A percentile compares a stretch with the other conserved stretches of the same genome.
phyloP scores from a whole-genome alignment of 2,329 filamentous ascomycete species.

The Trichoderma sp. region DNA sequence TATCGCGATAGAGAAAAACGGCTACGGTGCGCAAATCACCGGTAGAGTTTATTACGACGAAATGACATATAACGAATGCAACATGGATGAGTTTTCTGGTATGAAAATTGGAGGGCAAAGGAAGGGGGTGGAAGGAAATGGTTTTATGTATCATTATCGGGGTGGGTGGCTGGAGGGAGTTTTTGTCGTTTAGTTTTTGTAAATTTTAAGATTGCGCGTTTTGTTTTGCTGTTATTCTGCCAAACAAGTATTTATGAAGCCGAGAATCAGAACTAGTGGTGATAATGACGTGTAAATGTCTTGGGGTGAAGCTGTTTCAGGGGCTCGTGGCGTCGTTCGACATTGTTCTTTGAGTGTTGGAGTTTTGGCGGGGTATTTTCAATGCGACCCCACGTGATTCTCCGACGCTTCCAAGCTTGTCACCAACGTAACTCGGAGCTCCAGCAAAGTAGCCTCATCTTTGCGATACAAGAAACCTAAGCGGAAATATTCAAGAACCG shows the following conservation, averaged over 20 bases:
- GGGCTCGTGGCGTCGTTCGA: background rate
- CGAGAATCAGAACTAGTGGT: background rate
- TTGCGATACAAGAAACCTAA: background rate
- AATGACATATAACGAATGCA: conserved; percentile 17
- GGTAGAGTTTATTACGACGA: conserved; percentile 19
- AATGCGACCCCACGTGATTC: conserved; percentile 16
- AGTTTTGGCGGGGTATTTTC: background rate
- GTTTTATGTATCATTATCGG: conserved; percentile 4
- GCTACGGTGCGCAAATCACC: conserved; percentile 14
- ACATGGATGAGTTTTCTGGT: conserved; percentile 6
- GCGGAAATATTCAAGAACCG: background rate
- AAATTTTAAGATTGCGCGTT: background rate
- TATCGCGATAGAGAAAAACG: conserved; percentile 20
- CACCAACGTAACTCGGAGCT: background rate
- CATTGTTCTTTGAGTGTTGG: background rate
- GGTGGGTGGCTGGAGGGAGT: background rate
- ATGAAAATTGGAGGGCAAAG: background rate
- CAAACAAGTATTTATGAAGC: background rate
- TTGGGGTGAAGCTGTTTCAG: background rate
- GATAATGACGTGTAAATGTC: background rate
- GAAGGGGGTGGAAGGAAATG: background rate
- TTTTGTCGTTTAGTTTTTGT: background rate
- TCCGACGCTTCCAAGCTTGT: background rate
- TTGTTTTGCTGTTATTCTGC: background rate
- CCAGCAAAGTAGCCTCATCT: background rate